Conservation (phyloP, 2,329 filamentous ascomycete species). For the Coniochaeta pulveracea region DNA sequence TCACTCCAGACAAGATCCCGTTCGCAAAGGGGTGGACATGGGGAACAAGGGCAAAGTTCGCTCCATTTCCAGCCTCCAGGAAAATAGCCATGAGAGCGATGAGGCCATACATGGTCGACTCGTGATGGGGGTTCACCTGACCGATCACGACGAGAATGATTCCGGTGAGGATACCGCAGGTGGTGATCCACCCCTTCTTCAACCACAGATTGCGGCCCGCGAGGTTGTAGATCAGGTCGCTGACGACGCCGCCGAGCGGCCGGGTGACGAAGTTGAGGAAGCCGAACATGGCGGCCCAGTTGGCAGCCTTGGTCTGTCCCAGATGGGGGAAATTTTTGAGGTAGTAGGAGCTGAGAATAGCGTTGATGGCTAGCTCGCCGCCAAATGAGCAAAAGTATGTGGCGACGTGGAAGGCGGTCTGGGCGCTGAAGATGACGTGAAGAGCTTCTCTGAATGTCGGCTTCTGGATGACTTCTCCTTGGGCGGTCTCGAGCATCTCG, state of each 20-base stretch:
- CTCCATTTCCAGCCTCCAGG: conserved; percentile 73
- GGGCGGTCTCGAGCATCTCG: conserved; percentile 42
- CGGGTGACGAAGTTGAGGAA: conserved; percentile 60
- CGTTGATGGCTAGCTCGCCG: conserved; percentile 50
- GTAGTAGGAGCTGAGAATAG: conserved; percentile 47
- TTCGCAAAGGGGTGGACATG: conserved; percentile 79
- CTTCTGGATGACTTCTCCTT: conserved; percentile 38
- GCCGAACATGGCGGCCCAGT: conserved; percentile 63
- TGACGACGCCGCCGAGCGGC: conserved; percentile 50
- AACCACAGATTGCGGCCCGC: conserved; percentile 25
- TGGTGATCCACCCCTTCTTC: conserved; percentile 47
- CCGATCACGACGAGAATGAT: conserved; percentile 51
- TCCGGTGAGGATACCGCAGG: conserved; percentile 51
- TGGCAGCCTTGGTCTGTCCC: conserved; percentile 41
- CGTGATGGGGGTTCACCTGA: conserved; percentile 46
- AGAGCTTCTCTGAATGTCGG: conserved; percentile 41
- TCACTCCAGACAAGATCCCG: conserved; percentile 63
- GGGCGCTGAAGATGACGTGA: conserved; percentile 34
- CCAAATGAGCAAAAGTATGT: conserved; percentile 56
- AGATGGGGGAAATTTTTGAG: conserved; percentile 47
- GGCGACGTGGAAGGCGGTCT: conserved; percentile 41
- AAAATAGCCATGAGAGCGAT: conserved; percentile 71
- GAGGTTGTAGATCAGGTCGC: conserved; percentile 36
- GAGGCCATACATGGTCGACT: conserved; percentile 63
- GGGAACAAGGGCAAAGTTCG: conserved; percentile 77